Base-by-base conservation (phyloP, 1,284 basidiomycete species). In the Somion occarium region DNA sequence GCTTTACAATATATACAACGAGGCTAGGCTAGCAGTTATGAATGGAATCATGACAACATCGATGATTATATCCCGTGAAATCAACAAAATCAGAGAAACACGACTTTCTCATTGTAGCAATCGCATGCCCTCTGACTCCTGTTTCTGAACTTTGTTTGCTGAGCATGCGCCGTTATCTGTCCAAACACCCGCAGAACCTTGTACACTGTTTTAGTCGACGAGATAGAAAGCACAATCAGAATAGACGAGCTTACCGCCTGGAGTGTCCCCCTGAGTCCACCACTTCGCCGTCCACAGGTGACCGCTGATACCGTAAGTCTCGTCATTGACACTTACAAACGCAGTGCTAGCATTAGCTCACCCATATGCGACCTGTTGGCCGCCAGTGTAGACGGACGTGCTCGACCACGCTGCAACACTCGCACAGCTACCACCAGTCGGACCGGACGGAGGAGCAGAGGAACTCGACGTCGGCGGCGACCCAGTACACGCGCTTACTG, bases 241-340 rank as follows among this genome's bases (percentile, higher is more conserved):
- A 23, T 23, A 43, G 20, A 22, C 24, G 19, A 22, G 20, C 64
- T 52, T 50, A 69, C 75, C 74, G 53, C 78, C 78, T 12, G 80
- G 81, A 41, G 67, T 73, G 56, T 83, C 80, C 43, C 66, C 73
- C 59, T 80, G 66, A 18, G 79, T 80, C 81, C 81, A 84, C 78
- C 78, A 78, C 53, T 73, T 67, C 13, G 76, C 75, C 38, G 73
- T 76, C 74, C 75, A 79, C 34, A 78, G 62, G 55, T 77, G 65
- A 19, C 73, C 73, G 52, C 66, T 69, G 53, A 47, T 20, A 19
- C 5, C 12, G 39, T 13, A 43, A 30, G 34, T 15, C 20, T 25
- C 38, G 30, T 34, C 30, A 34, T 7, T 15, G 7, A 7, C 15
- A 34, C 15, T 34, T 34, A 34, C 30, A 34, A 34, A 24, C n/a